These are phyloP conservation scores for Phytophthora rubi DNA, from an alignment of 352 stramenopile genomes.

Conservation along the genomic window DNA sequence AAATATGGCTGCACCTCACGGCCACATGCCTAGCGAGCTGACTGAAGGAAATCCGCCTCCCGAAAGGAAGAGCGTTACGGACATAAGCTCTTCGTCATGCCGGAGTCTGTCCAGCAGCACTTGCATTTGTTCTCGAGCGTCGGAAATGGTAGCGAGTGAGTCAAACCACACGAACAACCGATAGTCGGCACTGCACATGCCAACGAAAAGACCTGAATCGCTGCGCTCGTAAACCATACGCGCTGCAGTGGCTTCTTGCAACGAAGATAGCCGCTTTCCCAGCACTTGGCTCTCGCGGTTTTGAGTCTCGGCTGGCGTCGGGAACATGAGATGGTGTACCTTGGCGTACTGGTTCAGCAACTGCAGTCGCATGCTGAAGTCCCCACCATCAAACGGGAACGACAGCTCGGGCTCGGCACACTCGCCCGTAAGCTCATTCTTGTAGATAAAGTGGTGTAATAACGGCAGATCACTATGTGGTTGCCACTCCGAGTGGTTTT, in stretches of 20 bases:
- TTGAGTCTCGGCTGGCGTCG: conserved; percentile 14
- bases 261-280: conserved; percentile 46
- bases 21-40: conserved; percentile 35
- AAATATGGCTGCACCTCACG: conserved; percentile 13
- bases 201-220: conserved; percentile 54
- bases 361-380: conserved; percentile 40
- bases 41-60: conserved; percentile 30
- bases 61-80: conserved; percentile 43
- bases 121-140: conserved; percentile 60
- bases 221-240: conserved; percentile 63
- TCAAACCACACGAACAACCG: conserved; percentile 68
- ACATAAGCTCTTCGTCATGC: conserved; percentile 63
- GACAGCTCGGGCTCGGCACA: conserved; percentile 49
- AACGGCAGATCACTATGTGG: conserved; percentile 63
- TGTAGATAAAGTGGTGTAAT: conserved; percentile 73
- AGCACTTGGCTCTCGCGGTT: conserved; percentile 50
- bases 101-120: conserved; percentile 63
- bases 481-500: conserved; percentile 43
- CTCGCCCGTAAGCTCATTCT: conserved; percentile 71
- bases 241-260: conserved; percentile 44
- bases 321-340: conserved; percentile 62
- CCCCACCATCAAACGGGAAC: conserved; percentile 53
- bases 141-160: conserved; percentile 45
- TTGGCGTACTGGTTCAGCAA: conserved; percentile 64
- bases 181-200: conserved; percentile 58